These are phyloP conservation scores for Ramicandelaber brevisporus DNA, from an alignment of 192 early-diverging fungal species.

Conservation along the genomic window DNA sequence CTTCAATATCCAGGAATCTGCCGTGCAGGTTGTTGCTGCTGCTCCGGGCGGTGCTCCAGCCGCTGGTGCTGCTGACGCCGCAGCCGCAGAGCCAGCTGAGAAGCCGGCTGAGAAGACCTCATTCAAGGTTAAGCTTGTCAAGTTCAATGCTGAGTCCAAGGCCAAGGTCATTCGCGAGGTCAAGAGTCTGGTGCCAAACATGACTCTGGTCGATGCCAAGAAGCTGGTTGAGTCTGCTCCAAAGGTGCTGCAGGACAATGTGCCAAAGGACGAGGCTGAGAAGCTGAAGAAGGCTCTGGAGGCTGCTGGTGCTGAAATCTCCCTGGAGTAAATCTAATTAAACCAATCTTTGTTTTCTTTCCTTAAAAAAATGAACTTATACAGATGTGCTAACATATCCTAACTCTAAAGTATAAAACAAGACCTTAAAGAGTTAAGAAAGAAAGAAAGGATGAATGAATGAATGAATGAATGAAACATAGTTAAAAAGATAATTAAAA, in stretches of 20 bases:
- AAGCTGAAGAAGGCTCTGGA: constrained; percentile 91
- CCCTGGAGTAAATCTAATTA: constrained; percentile 51
- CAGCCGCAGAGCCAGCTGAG: constrained; percentile 46
- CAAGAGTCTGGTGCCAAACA: constrained; percentile 74
- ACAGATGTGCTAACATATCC: background rate
- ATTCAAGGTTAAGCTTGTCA: constrained; percentile 88
- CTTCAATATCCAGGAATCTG: constrained; percentile 81
- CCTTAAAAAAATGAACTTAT: background rate
- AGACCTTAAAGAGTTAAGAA: background rate
- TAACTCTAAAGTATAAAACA: background rate
- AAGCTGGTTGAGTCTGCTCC: constrained; percentile 97
- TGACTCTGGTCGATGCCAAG: constrained; percentile 95
- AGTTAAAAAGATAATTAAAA: background rate
- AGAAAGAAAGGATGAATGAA: background rate
- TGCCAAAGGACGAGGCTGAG: constrained; percentile 85
- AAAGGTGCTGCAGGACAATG: constrained; percentile 79
- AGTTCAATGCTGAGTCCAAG: constrained; percentile 80
- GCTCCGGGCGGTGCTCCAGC: constrained; percentile 27
- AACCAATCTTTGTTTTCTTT: background rate
- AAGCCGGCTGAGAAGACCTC: constrained; percentile 79
- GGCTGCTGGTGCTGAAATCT: constrained; percentile 73
- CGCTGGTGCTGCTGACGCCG: constrained; percentile 37
- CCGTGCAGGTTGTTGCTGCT: constrained; percentile 49
- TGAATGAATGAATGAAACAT: background rate
- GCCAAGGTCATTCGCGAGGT: constrained; percentile 98